These are phyloP conservation scores for Nelumbo lutea DNA, from an alignment of 164 flowering plant genomes.

Conservation along the genomic window DNA sequence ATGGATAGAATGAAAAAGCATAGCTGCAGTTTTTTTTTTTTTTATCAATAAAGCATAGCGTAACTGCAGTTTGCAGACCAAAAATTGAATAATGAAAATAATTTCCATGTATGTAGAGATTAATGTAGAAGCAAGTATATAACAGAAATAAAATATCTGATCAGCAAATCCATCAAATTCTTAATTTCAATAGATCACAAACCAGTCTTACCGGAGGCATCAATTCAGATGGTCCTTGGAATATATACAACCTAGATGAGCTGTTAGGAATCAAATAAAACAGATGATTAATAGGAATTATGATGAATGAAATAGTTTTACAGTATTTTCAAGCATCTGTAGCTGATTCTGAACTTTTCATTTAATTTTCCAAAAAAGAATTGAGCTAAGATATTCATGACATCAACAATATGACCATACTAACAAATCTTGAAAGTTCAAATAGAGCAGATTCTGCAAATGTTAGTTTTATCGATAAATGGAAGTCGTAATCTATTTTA, in stretches of 20 bases:
- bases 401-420: background rate
- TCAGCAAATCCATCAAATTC: conserved; percentile 1
- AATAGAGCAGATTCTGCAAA: too few relatives aligned
- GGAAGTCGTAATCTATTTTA: background rate
- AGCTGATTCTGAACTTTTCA: background rate
- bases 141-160: background rate
- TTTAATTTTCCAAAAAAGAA: background rate
- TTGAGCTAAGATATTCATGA: background rate
- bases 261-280: conserved; percentile 34
- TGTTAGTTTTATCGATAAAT: background rate
- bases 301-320: background rate
- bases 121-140: background rate
- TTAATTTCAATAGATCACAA: background rate
- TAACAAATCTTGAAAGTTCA: too few relatives aligned
- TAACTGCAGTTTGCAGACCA: background rate
- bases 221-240: conserved; percentile 91
- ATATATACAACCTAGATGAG: conserved; percentile 84
- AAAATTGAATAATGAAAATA: background rate
- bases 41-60: too few relatives aligned
- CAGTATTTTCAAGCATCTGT: background rate
- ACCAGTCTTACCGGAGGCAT: conserved; percentile 73
- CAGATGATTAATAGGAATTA: conserved; percentile 4
- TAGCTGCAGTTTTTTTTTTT: background rate
- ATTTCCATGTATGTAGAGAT: background rate
- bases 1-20: background rate